Percentiles rank a stretch among this genome's conserved stretches.
These are phyloP conservation scores for Kurtzmaniella quercitrusa DNA, from an alignment of 1,139 yeast species.

Conservation along the genomic window DNA sequence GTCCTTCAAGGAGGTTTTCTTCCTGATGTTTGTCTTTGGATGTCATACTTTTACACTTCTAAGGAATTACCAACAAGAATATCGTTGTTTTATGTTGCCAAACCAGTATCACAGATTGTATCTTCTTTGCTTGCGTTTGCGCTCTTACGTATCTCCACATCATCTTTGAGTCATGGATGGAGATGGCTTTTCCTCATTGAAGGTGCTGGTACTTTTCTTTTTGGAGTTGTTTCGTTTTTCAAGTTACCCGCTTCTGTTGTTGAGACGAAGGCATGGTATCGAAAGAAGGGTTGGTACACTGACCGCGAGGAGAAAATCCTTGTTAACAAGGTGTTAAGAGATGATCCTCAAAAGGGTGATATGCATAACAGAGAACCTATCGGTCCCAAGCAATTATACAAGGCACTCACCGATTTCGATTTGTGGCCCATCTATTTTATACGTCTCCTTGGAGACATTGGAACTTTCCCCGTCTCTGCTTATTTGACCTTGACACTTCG, in stretches of 20 bases:
- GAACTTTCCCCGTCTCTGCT: slow-evolving; percentile 30
- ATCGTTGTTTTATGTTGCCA: slow-evolving; percentile 25
- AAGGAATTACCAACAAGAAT: slow-evolving; percentile 23
- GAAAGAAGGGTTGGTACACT: slow-evolving; percentile 33
- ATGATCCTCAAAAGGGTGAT: slow-evolving; percentile 67
- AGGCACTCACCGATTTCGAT: slow-evolving; percentile 41
- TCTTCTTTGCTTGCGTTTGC: slow-evolving; percentile 29
- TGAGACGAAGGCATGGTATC: slow-evolving; percentile 22
- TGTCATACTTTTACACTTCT: slow-evolving; percentile 26
- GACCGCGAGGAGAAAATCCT: slow-evolving; percentile 30
- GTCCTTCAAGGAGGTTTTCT: slow-evolving; percentile 28
- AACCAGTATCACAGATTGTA: slow-evolving; percentile 20
- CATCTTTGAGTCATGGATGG: slow-evolving; percentile 20
- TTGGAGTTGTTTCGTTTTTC: slow-evolving; percentile 26
- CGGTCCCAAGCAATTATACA: slow-evolving; percentile 30
- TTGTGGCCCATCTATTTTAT: slow-evolving; percentile 49
- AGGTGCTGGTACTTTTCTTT: slow-evolving; percentile 24
- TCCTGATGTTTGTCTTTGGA: slow-evolving; percentile 27
- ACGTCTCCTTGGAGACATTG: slow-evolving; percentile 40
- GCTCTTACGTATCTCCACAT: slow-evolving; percentile 17
- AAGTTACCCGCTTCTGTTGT: slow-evolving; percentile 32
- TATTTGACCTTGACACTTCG: slow-evolving; percentile 47
- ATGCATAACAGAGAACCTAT: slow-evolving; percentile 63
- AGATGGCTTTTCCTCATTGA: slow-evolving; percentile 34
- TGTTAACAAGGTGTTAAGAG: slow-evolving; percentile 60